Evolutionary conservation across 306 rosid species (phyloP), one percentile per base, ranked within the genome.

Genomic region (Nissolia schottii): DNA sequence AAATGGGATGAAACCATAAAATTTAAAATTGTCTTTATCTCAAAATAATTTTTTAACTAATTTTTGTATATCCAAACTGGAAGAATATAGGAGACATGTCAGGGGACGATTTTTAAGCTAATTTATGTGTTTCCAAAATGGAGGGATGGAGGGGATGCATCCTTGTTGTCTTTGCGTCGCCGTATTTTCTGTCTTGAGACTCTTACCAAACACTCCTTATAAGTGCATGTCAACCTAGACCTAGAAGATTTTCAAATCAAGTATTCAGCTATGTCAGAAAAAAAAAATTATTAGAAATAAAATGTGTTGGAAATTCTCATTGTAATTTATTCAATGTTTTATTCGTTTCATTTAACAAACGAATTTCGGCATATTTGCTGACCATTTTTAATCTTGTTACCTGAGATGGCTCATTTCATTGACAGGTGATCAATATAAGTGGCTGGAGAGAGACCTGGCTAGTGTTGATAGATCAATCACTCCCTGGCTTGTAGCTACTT

Each of bases 361-460:
- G 28, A 2, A 55, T 28, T 65, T 3, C 3, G 40, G 54, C 20
- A 6, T 75, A 60, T 45, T n/a, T 7, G 50, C 27, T 55, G 38
- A 49, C 20, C 19, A 14, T 20, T 31, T 43, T n/a, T 46, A 3
- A 4, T 19, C 28, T 54, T 62, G 31, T 48, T 69, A 63, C 27
- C 71, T 57, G 60, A 40, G 78, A 55, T 15, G 15, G 67, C 45
- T 34, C 14, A 54, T 29, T 40, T 24, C 49, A 25, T 77, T 80
- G 78, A 24, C 85, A 89, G 97, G 50, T 68, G 82, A 81, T 37
- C 94, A 92, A 67, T 89, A 86, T 77, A 81, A 81, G 83, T 92
- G 97, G 97, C 79, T 92, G 87, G 86, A 86, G 78, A 84, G 80
- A 72, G 97, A 92, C 77, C 82, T 92, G 86, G 92, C 82, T 27